phyloP scores from a whole-genome alignment of 495 filamentous ascomycete genomes.

The Clohesyomyces aquaticus region DNA sequence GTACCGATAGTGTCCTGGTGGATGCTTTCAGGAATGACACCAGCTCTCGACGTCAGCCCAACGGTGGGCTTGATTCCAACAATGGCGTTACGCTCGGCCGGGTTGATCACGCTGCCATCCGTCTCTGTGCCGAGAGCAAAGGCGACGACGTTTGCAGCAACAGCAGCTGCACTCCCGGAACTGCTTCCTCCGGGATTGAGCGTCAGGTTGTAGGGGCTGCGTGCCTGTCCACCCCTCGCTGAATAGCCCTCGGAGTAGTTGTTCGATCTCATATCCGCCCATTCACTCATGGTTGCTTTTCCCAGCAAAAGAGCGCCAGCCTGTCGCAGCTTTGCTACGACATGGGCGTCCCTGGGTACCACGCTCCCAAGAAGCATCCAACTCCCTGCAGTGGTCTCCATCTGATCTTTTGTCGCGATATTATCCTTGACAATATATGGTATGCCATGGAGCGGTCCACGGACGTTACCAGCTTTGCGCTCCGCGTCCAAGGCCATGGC shows the following conservation, averaged over 20 bases:
- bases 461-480: conserved; percentile 56
- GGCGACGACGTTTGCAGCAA: conserved; percentile 63
- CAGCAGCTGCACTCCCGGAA: conserved; percentile 64
- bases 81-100: conserved; percentile 66
- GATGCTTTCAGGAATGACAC: conserved; percentile 65
- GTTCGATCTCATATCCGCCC: conserved; percentile 74
- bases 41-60: conserved; percentile 64
- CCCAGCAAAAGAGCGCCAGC: conserved; percentile 71
- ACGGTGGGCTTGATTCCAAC: conserved; percentile 73
- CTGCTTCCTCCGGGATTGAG: conserved; percentile 69
- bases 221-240: conserved; percentile 65
- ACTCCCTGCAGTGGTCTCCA: conserved; percentile 52
- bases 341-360: conserved; percentile 67
- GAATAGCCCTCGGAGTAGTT: conserved; percentile 73
- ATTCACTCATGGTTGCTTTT: conserved; percentile 71
- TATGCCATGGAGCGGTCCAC: conserved; percentile 70
- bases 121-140: conserved; percentile 76
- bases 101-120: conserved; percentile 73
- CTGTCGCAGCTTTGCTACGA: conserved; percentile 63
- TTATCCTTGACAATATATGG: conserved; percentile 73
- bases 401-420: conserved; percentile 49
- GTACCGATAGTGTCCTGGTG: conserved; percentile 71
- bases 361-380: conserved; percentile 65
- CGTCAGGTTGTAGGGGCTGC: conserved; percentile 70
- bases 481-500: conserved; percentile 63